Conservation (phyloP, 345 rosid species). For the Iberis pinnata region DNA sequence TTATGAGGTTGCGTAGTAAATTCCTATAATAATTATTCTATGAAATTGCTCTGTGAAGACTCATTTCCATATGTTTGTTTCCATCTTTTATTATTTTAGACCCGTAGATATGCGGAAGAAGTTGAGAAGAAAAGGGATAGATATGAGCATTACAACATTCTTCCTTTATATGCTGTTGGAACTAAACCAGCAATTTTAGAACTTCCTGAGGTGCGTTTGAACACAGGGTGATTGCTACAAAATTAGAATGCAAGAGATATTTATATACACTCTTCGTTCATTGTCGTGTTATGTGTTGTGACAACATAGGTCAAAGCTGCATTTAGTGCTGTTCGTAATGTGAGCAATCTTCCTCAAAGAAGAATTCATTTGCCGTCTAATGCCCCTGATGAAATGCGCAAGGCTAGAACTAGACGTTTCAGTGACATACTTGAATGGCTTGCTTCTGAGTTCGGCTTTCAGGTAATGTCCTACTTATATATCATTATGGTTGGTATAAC, state of each 20-base stretch:
- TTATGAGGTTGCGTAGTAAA: constrained; percentile 40
- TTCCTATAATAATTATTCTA: not conserved
- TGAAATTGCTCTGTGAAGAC: not conserved
- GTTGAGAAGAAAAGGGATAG: constrained; percentile 56
- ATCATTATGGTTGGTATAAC: not conserved
- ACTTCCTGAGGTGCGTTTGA: constrained; percentile 70
- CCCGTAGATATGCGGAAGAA: constrained; percentile 46
- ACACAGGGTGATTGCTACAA: constrained; percentile 10
- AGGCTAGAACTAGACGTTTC: constrained; percentile 40
- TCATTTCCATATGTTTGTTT: not conserved
- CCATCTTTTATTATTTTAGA: constrained; percentile 35
- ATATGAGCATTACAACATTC: constrained; percentile 65
- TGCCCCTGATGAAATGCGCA: constrained; percentile 32
- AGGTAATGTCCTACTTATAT: constrained; percentile 40
- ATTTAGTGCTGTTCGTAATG: constrained; percentile 47
- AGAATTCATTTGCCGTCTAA: constrained; percentile 20
- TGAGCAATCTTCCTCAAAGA: constrained; percentile 53
- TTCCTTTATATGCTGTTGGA: constrained; percentile 64
- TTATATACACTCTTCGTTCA: not conserved
- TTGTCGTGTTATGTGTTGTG: constrained; percentile 3
- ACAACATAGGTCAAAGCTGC: constrained; percentile 71
- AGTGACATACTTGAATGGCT: constrained; percentile 88
- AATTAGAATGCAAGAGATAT: not conserved
- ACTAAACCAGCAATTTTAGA: constrained; percentile 69
- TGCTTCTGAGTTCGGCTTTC: constrained; percentile 81